Conservation (phyloP, 2,329 filamentous ascomycete species). For the Decorospora gaudefroyi region DNA sequence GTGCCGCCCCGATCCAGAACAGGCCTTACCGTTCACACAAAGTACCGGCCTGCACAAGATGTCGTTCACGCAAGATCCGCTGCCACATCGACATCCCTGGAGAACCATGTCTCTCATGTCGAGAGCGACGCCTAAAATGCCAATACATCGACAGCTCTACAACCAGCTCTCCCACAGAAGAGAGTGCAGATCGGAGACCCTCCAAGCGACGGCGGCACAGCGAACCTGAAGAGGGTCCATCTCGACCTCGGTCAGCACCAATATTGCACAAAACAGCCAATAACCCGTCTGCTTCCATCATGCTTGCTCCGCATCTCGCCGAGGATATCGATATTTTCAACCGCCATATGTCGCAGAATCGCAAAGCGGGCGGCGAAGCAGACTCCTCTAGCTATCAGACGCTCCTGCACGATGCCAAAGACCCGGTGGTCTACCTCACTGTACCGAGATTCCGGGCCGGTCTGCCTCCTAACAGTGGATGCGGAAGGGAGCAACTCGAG, state of each 20-base stretch:
- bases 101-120: conserved; percentile 48
- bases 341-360: conserved; percentile 45
- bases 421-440: conserved; percentile 51
- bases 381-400: conserved; percentile 55
- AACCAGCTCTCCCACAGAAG: conserved; percentile 29
- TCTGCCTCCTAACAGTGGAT: conserved; percentile 39
- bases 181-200: conserved; percentile 27
- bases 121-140: conserved; percentile 46
- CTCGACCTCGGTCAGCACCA: conserved; percentile 32
- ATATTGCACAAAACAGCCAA: conserved; percentile 37
- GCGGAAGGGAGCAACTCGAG: conserved; percentile 48
- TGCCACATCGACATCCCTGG: conserved; percentile 50
- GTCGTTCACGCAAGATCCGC: conserved; percentile 49
- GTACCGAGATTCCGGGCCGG: conserved; percentile 58
- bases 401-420: conserved; percentile 52
- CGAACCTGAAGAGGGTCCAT: conserved; percentile 29
- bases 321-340: conserved; percentile 51
- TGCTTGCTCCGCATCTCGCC: conserved; percentile 49
- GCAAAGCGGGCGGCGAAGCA: conserved; percentile 29
- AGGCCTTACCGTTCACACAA: conserved; percentile 52
- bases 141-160: conserved; percentile 41
- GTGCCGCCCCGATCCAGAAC: conserved; percentile 39
- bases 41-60: conserved; percentile 50
- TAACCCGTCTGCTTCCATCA: conserved; percentile 45
- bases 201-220: conserved; percentile 38